A percentile compares a stretch with the other conserved stretches of the same genome.
Conservation (phyloP, 1,139 yeast genomes). For the Hansenula sp. region DNA sequence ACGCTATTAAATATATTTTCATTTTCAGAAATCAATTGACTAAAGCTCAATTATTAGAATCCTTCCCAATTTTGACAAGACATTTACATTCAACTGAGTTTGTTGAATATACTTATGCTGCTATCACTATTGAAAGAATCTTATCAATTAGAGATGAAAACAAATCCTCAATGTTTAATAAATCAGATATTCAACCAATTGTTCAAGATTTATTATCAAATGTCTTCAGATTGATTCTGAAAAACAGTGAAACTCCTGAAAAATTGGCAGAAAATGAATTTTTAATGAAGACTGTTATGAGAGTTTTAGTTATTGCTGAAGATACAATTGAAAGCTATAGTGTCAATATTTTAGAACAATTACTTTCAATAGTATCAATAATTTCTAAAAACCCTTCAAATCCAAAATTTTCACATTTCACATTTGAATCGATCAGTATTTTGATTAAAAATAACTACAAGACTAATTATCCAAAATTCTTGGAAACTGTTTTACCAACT, state of each 20-base stretch:
- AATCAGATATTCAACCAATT: slow-evolving; percentile 61
- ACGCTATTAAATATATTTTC: slow-evolving; percentile 87
- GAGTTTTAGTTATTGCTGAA: slow-evolving; percentile 75
- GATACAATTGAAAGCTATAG: slow-evolving; percentile 46
- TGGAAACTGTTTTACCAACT: slow-evolving; percentile 60
- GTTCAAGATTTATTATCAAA: slow-evolving; percentile 54
- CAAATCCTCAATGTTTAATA: slow-evolving; percentile 57
- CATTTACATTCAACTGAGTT: slow-evolving; percentile 63
- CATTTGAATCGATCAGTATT: slow-evolving; percentile 84
- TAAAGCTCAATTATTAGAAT: slow-evolving; percentile 73
- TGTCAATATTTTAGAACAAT: slow-evolving; percentile 51
- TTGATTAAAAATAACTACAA: slow-evolving; percentile 52
- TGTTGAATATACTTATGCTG: slow-evolving; percentile 89
- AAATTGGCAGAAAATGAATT: slow-evolving; percentile 94
- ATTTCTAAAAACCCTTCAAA: slow-evolving; percentile 91
- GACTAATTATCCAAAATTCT: slow-evolving; percentile 39
- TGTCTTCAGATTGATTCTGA: slow-evolving; percentile 62
- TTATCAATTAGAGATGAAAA: slow-evolving; percentile 66
- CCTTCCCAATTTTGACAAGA: slow-evolving; percentile 75
- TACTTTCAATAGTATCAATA: slow-evolving; percentile 62
- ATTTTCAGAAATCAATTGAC: slow-evolving; percentile 91
- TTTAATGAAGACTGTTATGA: slow-evolving; percentile 82
- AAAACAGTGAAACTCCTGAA: slow-evolving; percentile 68
- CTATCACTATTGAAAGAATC: slow-evolving; percentile 87
- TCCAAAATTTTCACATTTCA: slow-evolving; percentile 87